Evolutionary conservation across 2,329 filamentous ascomycete genomes (phyloP).

Genomic region (Incumbomyces lentus): DNA sequence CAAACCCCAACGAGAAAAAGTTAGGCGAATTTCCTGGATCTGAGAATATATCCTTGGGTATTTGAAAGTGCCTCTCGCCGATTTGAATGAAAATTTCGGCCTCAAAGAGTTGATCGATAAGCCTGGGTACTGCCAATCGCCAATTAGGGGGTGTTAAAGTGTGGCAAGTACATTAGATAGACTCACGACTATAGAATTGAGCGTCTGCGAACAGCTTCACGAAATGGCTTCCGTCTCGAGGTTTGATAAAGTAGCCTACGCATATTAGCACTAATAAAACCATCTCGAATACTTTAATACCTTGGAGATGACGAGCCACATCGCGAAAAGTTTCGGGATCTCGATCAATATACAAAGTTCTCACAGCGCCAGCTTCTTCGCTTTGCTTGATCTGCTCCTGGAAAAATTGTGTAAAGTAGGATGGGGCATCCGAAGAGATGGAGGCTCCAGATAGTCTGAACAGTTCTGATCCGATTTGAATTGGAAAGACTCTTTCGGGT

Average conservation of each 20-base stretch:
- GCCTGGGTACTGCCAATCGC: conserved; percentile 57
- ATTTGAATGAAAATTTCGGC: conserved; percentile 88
- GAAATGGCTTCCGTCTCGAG: conserved; percentile 74
- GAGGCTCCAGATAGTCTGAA: conserved; percentile 60
- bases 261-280: conserved; percentile 2
- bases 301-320: conserved; percentile 82
- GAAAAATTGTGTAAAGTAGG: conserved; percentile 94
- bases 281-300: conserved; percentile 21
- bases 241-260: conserved; percentile 68
- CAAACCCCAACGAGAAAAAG: conserved; percentile 87
- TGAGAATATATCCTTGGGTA: conserved; percentile 77
- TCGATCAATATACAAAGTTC: conserved; percentile 88
- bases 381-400: conserved; percentile 63
- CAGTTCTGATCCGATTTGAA: conserved; percentile 59
- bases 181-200: conserved; percentile 78
- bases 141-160: conserved; percentile 8
- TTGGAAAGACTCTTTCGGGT: conserved; percentile 55
- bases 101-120: conserved; percentile 84
- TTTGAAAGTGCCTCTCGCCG: conserved; percentile 75
- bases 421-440: conserved; percentile 67
- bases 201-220: conserved; percentile 89
- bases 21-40: conserved; percentile 85
- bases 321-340: conserved; percentile 82
- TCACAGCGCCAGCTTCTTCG: conserved; percentile 51
- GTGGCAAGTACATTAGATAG: background rate